These are phyloP conservation scores for Xylaria nigripes DNA, from an alignment of 495 filamentous ascomycete species.

Conservation along the genomic window DNA sequence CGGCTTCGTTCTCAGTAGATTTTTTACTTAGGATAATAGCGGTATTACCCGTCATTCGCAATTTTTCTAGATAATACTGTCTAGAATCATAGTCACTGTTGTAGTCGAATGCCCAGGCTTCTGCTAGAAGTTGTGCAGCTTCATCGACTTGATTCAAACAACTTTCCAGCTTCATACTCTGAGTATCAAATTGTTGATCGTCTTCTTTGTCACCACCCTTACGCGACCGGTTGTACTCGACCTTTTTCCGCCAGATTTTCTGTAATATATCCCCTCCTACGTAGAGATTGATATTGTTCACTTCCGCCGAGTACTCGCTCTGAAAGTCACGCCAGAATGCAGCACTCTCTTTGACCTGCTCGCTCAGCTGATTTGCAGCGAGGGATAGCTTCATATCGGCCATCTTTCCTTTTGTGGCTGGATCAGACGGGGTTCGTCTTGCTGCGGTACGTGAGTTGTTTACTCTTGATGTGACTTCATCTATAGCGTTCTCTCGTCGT, in stretches of 20 bases:
- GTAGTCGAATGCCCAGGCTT: slow-evolving; percentile 3
- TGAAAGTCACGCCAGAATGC: slow-evolving; percentile 23
- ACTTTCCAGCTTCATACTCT: slow-evolving; percentile 21
- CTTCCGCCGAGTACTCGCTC: slow-evolving; percentile 22
- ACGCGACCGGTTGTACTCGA: slow-evolving; percentile 12
- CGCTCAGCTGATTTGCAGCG: slow-evolving; percentile 19
- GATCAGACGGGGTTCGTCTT: not conserved
- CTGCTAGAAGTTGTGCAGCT: slow-evolving; percentile 10
- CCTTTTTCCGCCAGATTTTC: slow-evolving; percentile 26
- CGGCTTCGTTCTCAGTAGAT: slow-evolving; percentile 11
- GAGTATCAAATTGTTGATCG: slow-evolving; percentile 18
- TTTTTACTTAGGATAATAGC: slow-evolving; percentile 13
- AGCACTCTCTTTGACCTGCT: slow-evolving; percentile 21
- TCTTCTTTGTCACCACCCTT: slow-evolving; percentile 13
- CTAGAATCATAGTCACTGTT: slow-evolving; percentile 14
- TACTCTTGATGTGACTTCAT: not conserved
- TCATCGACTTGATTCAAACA: slow-evolving; percentile 19
- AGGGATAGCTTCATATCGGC: slow-evolving; percentile 20
- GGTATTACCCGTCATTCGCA: slow-evolving; percentile 11
- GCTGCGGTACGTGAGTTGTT: not conserved
- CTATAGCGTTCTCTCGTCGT: not conserved
- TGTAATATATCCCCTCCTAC: slow-evolving; percentile 16
- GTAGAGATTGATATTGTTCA: slow-evolving; percentile 21
- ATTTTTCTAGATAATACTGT: slow-evolving; percentile 16
- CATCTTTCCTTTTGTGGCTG: slow-evolving; percentile 1